Base-by-base conservation (phyloP, 495 filamentous ascomycete genomes). In the Penicillium canariense region DNA sequence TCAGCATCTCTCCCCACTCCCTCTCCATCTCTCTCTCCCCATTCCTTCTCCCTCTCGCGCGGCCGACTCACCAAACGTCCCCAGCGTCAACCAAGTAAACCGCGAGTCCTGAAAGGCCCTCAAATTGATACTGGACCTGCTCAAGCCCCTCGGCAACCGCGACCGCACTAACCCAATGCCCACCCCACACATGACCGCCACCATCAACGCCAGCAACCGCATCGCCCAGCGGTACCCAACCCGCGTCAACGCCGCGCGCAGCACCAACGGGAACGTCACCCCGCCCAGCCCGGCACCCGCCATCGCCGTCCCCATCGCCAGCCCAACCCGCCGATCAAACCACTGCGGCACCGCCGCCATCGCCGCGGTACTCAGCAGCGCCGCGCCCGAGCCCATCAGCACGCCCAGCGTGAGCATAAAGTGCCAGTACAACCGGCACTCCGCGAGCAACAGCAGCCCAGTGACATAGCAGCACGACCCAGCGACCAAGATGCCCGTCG, bases 361-460 rank as follows among this genome's bases (percentile, higher is more conserved):
- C 2, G 61, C 71, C 3, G 67, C 81, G 1, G 80, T 81, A 52
- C 83, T 85, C 20, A 87, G 66, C 20, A 85, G 68, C 0, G 84
- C 83, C 15, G 77, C 76, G 0, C 80, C 80, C 0, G 79, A 67
- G 0, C 86, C 86, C 2, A 76, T 77, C 5, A 87, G 62, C 0
- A 87, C 67, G 5, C 82, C 83, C 59, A 86, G 81, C 3, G 76
- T 77, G 5, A 88, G 75, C 42, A 88, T 68, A 65, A 87, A 86
- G 25, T 89, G 86, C 74, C 85, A 89, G 59, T 86, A 89, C 28
- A 71, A 68, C 62, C 52, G 68, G 50, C 74, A 80, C 39, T 74
- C 56, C 54, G 68, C 81, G 18, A 85, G 63, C 10, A 88, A 62
- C 46, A 87, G 58, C 35, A 87, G 61, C 22, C 78, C 80, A 2